Conservation (phyloP, 225 moss, liverwort and hornwort genomes). For the Thuidium tamariscinum region DNA sequence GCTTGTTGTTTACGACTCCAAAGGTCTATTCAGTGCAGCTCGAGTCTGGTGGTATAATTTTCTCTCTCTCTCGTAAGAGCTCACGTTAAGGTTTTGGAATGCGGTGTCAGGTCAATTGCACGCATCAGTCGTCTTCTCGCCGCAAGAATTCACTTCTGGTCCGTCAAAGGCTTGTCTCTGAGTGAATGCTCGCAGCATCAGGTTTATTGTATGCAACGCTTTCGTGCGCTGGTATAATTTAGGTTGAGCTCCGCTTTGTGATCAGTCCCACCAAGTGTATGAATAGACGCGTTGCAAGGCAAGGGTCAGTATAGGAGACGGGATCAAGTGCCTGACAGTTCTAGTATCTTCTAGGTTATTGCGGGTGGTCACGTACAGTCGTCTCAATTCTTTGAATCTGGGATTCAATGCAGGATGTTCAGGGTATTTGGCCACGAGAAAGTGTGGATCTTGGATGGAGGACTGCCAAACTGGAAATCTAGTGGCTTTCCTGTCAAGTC, state of each 20-base stretch:
- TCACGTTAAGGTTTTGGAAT: neutral
- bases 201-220: neutral
- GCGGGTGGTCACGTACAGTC: neutral
- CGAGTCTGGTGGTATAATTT: constrained; percentile 84
- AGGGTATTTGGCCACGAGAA: constrained; percentile 93
- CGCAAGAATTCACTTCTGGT: neutral
- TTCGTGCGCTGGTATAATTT: neutral
- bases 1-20: constrained; percentile 78
- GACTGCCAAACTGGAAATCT: constrained; percentile 72
- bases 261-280: neutral
- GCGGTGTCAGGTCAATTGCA: neutral
- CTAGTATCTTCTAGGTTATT: neutral
- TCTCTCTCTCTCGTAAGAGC: neutral
- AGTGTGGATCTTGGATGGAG: constrained; percentile 89
- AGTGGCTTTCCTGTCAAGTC: constrained; percentile 46
- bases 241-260: neutral
- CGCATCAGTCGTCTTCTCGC: neutral
- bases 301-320: neutral
- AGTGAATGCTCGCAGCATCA: neutral
- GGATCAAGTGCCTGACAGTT: neutral
- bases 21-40: constrained; percentile 94
- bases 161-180: neutral
- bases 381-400: neutral
- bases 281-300: neutral
- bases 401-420: constrained; percentile 68